phyloP scores from a whole-genome alignment of 1,139 yeast genomes.

The Yamadazyma epiphylla region DNA sequence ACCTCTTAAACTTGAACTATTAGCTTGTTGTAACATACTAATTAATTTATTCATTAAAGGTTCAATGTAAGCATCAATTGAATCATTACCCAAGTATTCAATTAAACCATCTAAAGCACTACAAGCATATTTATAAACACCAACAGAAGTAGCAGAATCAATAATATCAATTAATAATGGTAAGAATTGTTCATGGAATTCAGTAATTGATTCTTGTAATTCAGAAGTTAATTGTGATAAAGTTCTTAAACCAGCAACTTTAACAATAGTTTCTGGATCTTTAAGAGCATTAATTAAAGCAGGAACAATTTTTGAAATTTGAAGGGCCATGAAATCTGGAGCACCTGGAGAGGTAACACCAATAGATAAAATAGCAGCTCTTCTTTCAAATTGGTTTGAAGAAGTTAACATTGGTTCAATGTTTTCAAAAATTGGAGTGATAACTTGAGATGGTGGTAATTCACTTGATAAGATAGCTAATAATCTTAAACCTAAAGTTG shows the following conservation, averaged over 20 bases:
- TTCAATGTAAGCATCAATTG: constrained; percentile 75
- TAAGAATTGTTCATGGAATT: constrained; percentile 73
- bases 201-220: constrained; percentile 80
- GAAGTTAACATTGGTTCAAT: constrained; percentile 62
- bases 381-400: constrained; percentile 69
- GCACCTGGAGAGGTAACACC: constrained; percentile 90
- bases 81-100: constrained; percentile 87
- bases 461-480: constrained; percentile 75
- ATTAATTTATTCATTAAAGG: constrained; percentile 88
- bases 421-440: constrained; percentile 71
- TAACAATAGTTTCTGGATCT: constrained; percentile 73
- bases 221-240: constrained; percentile 77
- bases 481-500: constrained; percentile 75
- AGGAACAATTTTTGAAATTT: constrained; percentile 69
- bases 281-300: constrained; percentile 72
- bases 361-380: constrained; percentile 81
- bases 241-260: constrained; percentile 83
- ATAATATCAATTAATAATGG: constrained; percentile 86
- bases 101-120: constrained; percentile 86
- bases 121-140: constrained; percentile 88
- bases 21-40: constrained; percentile 69
- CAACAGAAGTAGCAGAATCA: constrained; percentile 79
- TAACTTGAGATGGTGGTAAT: constrained; percentile 90
- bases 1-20: constrained; percentile 68
- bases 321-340: constrained; percentile 83